Evolutionary conservation across 1,284 basidiomycete species (phyloP).

Genomic region (Apiotrichum veenhuisii): DNA sequence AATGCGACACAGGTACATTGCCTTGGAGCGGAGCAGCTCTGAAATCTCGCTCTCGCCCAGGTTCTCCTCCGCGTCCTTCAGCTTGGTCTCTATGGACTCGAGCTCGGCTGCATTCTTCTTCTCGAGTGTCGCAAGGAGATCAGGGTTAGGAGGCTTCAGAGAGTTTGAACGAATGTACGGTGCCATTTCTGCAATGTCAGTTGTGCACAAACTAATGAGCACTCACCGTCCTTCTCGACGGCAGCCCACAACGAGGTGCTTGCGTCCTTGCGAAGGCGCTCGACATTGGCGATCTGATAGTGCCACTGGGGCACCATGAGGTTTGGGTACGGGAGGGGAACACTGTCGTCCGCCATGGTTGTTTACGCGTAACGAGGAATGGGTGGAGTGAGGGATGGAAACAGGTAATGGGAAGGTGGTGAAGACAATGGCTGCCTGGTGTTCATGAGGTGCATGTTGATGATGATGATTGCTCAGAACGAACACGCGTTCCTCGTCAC

Average conservation of each 20-base stretch:
- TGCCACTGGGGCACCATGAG: constrained; percentile 71
- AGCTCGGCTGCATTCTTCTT: constrained; percentile 73
- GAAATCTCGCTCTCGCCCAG: constrained; percentile 92
- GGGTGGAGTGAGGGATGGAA: not conserved
- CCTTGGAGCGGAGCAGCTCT: constrained; percentile 78
- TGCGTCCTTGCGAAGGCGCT: constrained; percentile 64
- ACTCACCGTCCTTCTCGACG: constrained; percentile 77
- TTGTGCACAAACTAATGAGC: not conserved
- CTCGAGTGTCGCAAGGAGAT: constrained; percentile 66
- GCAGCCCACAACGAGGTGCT: constrained; percentile 65
- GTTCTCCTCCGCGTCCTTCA: constrained; percentile 82
- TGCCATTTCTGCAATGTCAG: constrained; percentile 63
- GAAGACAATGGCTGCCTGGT: not conserved
- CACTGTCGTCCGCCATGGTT: constrained; percentile 71
- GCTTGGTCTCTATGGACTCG: constrained; percentile 68
- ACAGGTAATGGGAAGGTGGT: not conserved
- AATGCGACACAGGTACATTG: constrained; percentile 81
- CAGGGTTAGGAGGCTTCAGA: constrained; percentile 53
- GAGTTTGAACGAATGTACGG: constrained; percentile 59
- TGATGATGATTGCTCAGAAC: not conserved
- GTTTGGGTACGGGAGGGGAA: constrained; percentile 79
- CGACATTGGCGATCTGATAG: constrained; percentile 67
- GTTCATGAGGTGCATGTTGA: not conserved
- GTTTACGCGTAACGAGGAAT: not conserved
- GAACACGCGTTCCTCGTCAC: constrained; percentile 1